Evolutionary conservation across 2,329 filamentous ascomycete genomes (phyloP), one percentile per base, ranked within the genome.

Genomic region (Huntiella abstrusa): DNA sequence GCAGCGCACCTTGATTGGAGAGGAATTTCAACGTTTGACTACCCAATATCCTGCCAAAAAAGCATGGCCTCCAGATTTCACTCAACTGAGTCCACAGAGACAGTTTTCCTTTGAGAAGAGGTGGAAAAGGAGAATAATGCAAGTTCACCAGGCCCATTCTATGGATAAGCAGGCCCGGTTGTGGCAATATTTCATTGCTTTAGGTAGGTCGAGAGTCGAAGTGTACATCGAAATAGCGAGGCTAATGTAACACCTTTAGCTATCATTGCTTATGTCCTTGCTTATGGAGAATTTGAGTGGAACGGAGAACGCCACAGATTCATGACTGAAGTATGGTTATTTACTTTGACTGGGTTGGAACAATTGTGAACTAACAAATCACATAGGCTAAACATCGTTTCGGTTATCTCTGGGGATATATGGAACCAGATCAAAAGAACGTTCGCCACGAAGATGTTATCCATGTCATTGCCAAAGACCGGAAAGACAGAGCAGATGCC

Each of bases 21-120:
- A 13, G 28, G 28, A 43, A 34, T 34, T 16, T 34, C 28, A 43
- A 11, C 41, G 41, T 4, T 34, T 68, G 52, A 68, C 60, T 50
- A 77, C 75, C 56, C 70, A 70, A 4, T 78, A 74, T 63, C 72
- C 66, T 55, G 72, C 76, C 42, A 79, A 82, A 61, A 82, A 80
- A 57, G 65, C 74, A 52, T 88, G 83, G 83, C 83, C 83, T 48
- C 83, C 83, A 10, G 77, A 86, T 60, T 82, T 88, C 60, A 64
- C 68, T 51, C 71, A 74, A 57, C 70, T 88, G 49, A 75, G 75
- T 34, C 64, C 68, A 41, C 80, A 81, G 59, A 75, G 86, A 56
- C 78, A 87, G 60, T 80, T 87, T 58, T 71, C 76, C 38, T 78
- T 85, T 54, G 83, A 88, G 65, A 77, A 81, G 59, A 78, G 80